A percentile compares a stretch with the other conserved stretches of the same genome.
Conservation (phyloP, 805 yeast species). For the Zygotorulaspora danielsina region DNA sequence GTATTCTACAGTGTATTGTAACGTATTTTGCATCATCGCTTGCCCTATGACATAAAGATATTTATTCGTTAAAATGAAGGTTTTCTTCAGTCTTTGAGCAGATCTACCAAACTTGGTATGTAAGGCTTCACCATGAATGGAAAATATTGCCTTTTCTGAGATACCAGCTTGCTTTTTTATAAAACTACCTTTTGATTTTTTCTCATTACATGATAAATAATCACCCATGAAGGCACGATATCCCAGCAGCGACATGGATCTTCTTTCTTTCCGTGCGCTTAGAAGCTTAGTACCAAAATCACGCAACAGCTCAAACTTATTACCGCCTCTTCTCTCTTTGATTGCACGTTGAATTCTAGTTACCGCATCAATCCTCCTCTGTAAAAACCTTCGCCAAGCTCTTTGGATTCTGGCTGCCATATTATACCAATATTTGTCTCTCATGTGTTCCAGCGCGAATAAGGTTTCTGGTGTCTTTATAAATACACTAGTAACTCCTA, state of each 20-base stretch:
- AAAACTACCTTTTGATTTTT: slow-evolving; percentile 72
- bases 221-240: slow-evolving; percentile 92
- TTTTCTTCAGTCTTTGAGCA: slow-evolving; percentile 68
- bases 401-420: slow-evolving; percentile 98
- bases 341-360: slow-evolving; percentile 74
- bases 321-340: slow-evolving; percentile 75
- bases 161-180: slow-evolving; percentile 67
- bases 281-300: slow-evolving; percentile 75
- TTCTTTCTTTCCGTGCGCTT: slow-evolving; percentile 77
- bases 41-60: slow-evolving; percentile 71
- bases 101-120: slow-evolving; percentile 90
- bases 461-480: slow-evolving; percentile 96
- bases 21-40: slow-evolving; percentile 57
- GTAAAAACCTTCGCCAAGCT: slow-evolving; percentile 85
- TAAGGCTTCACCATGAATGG: slow-evolving; percentile 75
- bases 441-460: slow-evolving; percentile 91
- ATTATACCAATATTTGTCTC: slow-evolving; percentile 95
- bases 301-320: slow-evolving; percentile 76
- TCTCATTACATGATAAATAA: slow-evolving; percentile 77
- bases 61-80: slow-evolving; percentile 62
- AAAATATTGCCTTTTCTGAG: slow-evolving; percentile 65
- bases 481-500: slow-evolving; percentile 89
- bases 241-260: slow-evolving; percentile 82
- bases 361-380: slow-evolving; percentile 83
- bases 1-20: slow-evolving; percentile 58